Evolutionary conservation across 2,329 filamentous ascomycete species (phyloP), one percentile per base, ranked within the genome.

Genomic region (Oidium heveae): DNA sequence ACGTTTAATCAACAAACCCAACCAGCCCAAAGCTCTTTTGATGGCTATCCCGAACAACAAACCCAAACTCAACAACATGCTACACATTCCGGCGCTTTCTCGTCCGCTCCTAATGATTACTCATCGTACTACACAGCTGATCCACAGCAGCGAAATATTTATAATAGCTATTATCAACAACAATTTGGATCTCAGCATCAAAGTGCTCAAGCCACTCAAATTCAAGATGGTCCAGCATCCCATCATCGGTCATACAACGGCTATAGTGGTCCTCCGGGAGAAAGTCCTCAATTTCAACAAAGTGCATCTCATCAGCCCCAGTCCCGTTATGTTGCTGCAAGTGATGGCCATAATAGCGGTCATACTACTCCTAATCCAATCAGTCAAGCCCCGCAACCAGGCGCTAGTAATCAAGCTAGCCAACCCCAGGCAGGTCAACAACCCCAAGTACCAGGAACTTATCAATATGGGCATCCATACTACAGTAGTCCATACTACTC

Each of bases 281-380:
- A 78, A 66, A 81, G 74, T 65, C 70, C 69, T 59, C 80, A 74
- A 63, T 87, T 86, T 66, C 79, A 82, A 41, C 85, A 88, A 66
- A 84, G 79, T 66, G 82, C 81, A 61, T 82, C 81, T 63, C 75
- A 69, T 51, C 71, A 80, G 54, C 55, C 69, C 66, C 74, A 74
- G 59, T 74, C 77, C 4, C 75, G 79, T 54, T 81, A 80, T 59
- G 71, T 70, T 50, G 68, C 72, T 33, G 69, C 74, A 57, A 72
- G 78, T 58, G 86, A 94, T 55, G 75, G 77, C 58, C 84, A 87
- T 63, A 86, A 82, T 70, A 94, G 86, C 66, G 89, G 87, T 47
- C 83, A 91, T 67, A 89, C 83, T 63, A 95, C 88, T 2, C 88
- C 89, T 37, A 91, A 93, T 70, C 87, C 88, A 32, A 74, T 81